Conservation (phyloP, 1,284 basidiomycete genomes). For the Tetrapyrgos nigripes region DNA sequence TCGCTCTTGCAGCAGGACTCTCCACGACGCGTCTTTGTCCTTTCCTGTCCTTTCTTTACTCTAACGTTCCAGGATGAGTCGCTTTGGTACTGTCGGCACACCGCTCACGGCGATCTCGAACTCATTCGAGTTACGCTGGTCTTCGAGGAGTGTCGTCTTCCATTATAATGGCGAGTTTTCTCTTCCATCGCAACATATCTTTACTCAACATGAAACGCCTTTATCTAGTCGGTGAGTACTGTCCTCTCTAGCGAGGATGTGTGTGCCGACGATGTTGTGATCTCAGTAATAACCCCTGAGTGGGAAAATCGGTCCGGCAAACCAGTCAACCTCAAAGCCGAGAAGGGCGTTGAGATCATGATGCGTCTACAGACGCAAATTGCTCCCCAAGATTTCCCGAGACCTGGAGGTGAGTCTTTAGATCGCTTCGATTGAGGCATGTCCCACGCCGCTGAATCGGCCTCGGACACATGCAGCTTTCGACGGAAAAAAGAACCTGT, state of each 20-base stretch:
- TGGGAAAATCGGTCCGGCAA: constrained; percentile 7
- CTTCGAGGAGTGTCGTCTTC: constrained; percentile 4
- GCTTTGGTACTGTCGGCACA: constrained; percentile 8
- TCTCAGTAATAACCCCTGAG: constrained; percentile 14
- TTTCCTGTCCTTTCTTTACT: too few species aligned
- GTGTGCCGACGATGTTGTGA: constrained; percentile 16
- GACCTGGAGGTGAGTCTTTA: constrained; percentile 29
- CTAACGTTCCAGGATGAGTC: neutral
- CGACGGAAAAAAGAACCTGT: constrained; percentile 42
- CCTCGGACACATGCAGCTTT: constrained; percentile 27
- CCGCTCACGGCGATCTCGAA: constrained; percentile 2
- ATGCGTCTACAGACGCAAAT: constrained; percentile 32
- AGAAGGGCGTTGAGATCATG: constrained; percentile 33
- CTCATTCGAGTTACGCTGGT: constrained; percentile 13
- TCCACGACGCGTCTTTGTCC: too few species aligned
- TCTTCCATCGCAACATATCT: neutral
- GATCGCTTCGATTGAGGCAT: too few species aligned
- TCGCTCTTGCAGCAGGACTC: too few species aligned
- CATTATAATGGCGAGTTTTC: constrained; percentile 16
- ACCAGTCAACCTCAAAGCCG: constrained; percentile 22
- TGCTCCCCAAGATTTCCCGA: constrained; percentile 28
- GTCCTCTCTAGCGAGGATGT: neutral
- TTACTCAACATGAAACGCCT: neutral
- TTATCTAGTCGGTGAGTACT: constrained; percentile 13
- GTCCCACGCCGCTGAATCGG: too few species aligned